Conservation (phyloP, 306 rosid species). For the Gastrolobium bilobum region DNA sequence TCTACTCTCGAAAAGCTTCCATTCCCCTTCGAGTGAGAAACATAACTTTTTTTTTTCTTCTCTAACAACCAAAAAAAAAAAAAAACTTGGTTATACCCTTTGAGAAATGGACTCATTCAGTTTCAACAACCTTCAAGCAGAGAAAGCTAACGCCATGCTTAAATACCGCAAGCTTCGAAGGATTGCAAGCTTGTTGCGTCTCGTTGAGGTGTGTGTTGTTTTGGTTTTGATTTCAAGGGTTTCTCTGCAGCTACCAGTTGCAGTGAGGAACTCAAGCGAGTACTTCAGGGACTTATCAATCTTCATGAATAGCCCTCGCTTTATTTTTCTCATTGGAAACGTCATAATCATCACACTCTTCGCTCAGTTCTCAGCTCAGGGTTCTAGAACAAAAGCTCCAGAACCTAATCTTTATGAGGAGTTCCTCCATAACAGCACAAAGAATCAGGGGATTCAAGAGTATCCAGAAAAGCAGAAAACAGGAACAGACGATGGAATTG, state of each 20-base stretch:
- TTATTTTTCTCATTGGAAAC: conserved; percentile 82
- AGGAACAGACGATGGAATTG: conserved; percentile 3
- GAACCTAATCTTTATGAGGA: conserved; percentile 65
- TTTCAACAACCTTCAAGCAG: conserved; percentile 68
- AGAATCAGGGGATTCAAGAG: conserved; percentile 36
- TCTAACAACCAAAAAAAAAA: background rate
- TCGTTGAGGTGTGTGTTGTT: conserved; percentile 69
- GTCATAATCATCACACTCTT: conserved; percentile 74
- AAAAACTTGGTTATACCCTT: background rate
- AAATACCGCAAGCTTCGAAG: conserved; percentile 62
- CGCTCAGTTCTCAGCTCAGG: conserved; percentile 61
- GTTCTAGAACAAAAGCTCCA: conserved; percentile 35
- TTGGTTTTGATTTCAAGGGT: conserved; percentile 69
- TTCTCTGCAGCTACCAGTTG: conserved; percentile 62
- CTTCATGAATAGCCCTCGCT: conserved; percentile 64
- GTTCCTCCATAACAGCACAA: conserved; percentile 55
- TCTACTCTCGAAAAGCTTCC: conserved; percentile 22
- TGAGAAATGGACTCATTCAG: conserved; percentile 67
- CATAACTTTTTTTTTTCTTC: background rate
- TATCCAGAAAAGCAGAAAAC: conserved; percentile 3
- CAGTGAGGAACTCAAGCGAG: conserved; percentile 68
- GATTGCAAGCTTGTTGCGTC: conserved; percentile 62
- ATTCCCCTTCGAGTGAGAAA: conserved; percentile 59
- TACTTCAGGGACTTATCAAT: conserved; percentile 61
- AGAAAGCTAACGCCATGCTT: conserved; percentile 69